Conservation (phyloP, 2,329 filamentous ascomycete species). For the Diaporthe helianthi region DNA sequence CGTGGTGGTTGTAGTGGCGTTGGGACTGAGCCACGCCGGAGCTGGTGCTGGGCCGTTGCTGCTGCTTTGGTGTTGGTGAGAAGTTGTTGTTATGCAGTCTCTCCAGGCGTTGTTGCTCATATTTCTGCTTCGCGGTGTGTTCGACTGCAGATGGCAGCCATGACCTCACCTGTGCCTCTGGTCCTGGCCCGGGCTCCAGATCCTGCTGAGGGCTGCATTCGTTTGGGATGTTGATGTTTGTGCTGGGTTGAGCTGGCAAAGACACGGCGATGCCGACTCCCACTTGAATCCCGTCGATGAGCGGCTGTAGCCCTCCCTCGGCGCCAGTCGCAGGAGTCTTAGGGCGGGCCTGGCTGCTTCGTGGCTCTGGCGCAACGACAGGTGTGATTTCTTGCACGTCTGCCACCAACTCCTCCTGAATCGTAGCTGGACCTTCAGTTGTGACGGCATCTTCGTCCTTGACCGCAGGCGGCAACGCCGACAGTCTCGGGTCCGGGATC, state of each 20-base stretch:
- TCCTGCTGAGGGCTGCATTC: not conserved
- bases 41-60: constrained; percentile 29
- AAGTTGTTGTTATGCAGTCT: not conserved
- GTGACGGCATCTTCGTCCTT: not conserved
- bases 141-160: constrained; percentile 49
- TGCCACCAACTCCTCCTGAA: not conserved
- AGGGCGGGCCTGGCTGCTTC: constrained; percentile 1
- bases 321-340: not conserved
- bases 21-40: constrained; percentile 15
- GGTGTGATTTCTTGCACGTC: not conserved
- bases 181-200: constrained; percentile 40
- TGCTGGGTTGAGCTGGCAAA: constrained; percentile 6
- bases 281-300: not conserved
- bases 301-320: not conserved
- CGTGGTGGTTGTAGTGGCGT: too few relatives aligned
- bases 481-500: constrained; percentile 38
- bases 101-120: constrained; percentile 23
- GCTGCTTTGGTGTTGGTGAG: constrained; percentile 4
- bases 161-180: constrained; percentile 36
- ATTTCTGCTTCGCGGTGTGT: constrained; percentile 38
- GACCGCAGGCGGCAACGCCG: not conserved
- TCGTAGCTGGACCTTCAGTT: constrained; percentile 1
- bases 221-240: constrained; percentile 6
- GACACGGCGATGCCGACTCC: constrained; percentile 27
- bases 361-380: constrained; percentile 12